Evolutionary conservation across 768 basidiomycete genomes (phyloP).

Genomic region (Glaciozyma martinii): DNA sequence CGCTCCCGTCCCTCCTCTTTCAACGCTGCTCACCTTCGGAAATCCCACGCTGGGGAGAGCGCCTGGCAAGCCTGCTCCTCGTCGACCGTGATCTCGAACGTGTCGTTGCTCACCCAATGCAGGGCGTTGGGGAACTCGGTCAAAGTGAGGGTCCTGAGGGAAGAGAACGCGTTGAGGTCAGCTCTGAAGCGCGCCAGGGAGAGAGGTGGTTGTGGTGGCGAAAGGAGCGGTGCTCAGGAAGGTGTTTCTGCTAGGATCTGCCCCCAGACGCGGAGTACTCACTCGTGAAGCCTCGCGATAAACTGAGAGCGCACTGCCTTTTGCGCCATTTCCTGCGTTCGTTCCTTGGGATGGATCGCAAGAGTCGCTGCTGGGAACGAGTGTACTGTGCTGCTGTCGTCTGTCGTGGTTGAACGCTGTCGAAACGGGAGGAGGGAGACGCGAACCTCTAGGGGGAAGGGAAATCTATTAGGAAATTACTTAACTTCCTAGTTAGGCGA

Average conservation of each 20-base stretch:
- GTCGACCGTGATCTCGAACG: conserved; percentile 22
- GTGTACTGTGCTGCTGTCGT: too few relatives aligned
- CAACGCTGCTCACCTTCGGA: conserved; percentile 9
- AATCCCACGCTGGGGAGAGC: conserved; percentile 20
- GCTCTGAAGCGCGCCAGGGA: neutral
- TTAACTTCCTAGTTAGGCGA: too few relatives aligned
- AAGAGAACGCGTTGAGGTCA: neutral
- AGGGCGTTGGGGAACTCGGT: conserved; percentile 11
- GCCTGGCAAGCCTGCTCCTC: conserved; percentile 16
- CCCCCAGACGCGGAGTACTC: too few relatives aligned
- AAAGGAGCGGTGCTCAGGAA: neutral
- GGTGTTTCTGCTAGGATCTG: too few relatives aligned
- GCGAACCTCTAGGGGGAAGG: too few relatives aligned
- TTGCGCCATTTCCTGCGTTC: too few relatives aligned
- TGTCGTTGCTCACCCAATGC: conserved; percentile 22
- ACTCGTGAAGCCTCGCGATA: neutral
- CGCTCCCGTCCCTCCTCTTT: neutral
- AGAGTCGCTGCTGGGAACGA: too few relatives aligned
- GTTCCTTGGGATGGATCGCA: too few relatives aligned
- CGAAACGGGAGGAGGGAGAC: too few relatives aligned
- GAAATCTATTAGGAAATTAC: too few relatives aligned
- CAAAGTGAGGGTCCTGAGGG: too few relatives aligned
- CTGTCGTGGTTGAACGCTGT: too few relatives aligned
- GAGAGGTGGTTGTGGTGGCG: neutral
- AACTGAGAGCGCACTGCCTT: neutral